These are phyloP conservation scores for Irpex lacteus DNA, from an alignment of 1,284 basidiomycete species.

Conservation along the genomic window DNA sequence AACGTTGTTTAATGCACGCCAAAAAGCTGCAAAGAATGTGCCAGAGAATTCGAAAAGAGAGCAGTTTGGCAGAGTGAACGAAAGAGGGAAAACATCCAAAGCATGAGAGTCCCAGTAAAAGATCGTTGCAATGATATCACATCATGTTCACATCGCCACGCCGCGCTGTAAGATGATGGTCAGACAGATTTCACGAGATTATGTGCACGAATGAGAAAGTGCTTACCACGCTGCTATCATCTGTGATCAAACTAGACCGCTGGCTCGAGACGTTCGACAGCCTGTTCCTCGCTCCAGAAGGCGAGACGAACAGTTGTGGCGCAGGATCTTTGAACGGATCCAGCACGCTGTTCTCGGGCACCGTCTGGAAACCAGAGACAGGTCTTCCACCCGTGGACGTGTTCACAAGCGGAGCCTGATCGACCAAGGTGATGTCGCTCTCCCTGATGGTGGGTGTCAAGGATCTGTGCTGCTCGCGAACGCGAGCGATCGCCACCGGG, in stretches of 20 bases:
- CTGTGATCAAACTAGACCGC: background rate
- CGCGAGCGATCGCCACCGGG: slow-evolving; percentile 13
- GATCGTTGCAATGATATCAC: too few relatives aligned
- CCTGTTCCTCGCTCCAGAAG: slow-evolving; percentile 7
- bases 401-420: background rate
- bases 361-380: background rate
- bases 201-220: background rate
- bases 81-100: background rate
- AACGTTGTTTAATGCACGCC: background rate
- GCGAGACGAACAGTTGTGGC: background rate
- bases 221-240: background rate
- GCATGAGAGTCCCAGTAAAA: background rate
- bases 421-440: slow-evolving; percentile 10
- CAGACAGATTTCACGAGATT: background rate
- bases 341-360: background rate
- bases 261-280: slow-evolving; percentile 10
- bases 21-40: background rate
- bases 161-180: slow-evolving; percentile 4
- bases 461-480: slow-evolving; percentile 4
- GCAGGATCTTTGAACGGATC: slow-evolving; percentile 9
- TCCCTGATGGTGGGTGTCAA: slow-evolving; percentile 10
- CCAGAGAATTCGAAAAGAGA: too few relatives aligned
- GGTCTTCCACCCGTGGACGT: background rate
- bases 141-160: slow-evolving; percentile 6
- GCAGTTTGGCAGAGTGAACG: background rate